Evolutionary conservation across 2,329 filamentous ascomycete species (phyloP).

Genomic region (Cladosporium cucumerinum): DNA sequence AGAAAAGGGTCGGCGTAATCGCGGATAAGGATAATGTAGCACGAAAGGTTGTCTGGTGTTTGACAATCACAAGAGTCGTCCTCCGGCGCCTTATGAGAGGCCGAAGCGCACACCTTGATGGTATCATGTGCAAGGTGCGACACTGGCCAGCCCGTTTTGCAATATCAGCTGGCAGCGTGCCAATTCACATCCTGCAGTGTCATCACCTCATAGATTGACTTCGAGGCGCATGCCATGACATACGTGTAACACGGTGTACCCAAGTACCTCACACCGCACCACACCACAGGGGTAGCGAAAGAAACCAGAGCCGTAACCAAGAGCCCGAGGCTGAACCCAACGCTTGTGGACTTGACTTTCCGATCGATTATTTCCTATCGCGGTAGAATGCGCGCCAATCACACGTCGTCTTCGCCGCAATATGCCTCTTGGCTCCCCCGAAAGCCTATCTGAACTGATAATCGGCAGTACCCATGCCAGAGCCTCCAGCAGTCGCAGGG

Average conservation of each 20-base stretch:
- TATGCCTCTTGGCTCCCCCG: slow-evolving; percentile 8
- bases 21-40: neutral
- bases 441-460: neutral
- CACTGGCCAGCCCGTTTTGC: neutral
- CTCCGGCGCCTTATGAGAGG: neutral
- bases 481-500: neutral
- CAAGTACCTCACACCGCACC: neutral
- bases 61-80: neutral
- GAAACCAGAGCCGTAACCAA: neutral
- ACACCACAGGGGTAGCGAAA: neutral
- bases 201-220: neutral
- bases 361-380: neutral
- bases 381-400: slow-evolving; percentile 14
- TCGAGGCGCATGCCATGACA: neutral
- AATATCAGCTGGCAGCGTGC: neutral
- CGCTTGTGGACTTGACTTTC: neutral
- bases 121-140: neutral
- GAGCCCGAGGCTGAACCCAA: slow-evolving; percentile 15
- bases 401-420: neutral
- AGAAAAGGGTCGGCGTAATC: slow-evolving; percentile 6
- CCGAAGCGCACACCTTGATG: neutral
- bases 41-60: neutral
- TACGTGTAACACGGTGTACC: neutral
- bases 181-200: neutral
- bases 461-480: neutral